Conservation (phyloP, 257 asterid species). For the Ballota nigra region DNA sequence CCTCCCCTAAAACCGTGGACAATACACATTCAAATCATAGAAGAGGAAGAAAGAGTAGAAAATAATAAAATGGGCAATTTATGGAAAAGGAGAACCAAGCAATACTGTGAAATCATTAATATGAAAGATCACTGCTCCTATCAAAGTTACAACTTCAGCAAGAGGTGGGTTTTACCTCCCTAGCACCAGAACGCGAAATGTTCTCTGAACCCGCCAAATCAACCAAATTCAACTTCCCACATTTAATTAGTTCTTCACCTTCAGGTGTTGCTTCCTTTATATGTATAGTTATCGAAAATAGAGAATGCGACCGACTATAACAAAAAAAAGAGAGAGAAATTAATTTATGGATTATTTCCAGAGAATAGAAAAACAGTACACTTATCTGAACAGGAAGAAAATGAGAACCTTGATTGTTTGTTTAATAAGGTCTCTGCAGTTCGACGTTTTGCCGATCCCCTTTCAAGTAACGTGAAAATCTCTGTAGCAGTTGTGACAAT, state of each 20-base stretch:
- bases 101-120: background rate
- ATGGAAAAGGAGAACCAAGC: background rate
- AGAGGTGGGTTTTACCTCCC: constrained; percentile 53
- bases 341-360: background rate
- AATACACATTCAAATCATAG: background rate
- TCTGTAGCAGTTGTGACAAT: constrained; percentile 74
- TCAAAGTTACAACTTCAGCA: background rate
- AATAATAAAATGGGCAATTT: background rate
- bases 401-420: constrained; percentile 76
- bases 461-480: constrained; percentile 71
- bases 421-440: constrained; percentile 85
- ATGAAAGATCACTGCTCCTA: background rate
- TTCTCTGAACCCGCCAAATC: constrained; percentile 95
- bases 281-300: constrained; percentile 84
- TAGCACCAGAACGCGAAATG: constrained; percentile 90
- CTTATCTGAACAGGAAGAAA: background rate
- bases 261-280: constrained; percentile 91
- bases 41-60: background rate
- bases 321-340: constrained; percentile 20
- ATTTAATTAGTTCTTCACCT: constrained; percentile 87
- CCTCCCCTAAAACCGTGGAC: constrained; percentile 51
- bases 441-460: constrained; percentile 85
- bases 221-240: constrained; percentile 87
- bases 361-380: background rate
- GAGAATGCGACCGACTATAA: constrained; percentile 96